These are phyloP conservation scores for Psidium friedrichsthalianum DNA, from an alignment of 345 rosid genomes.

Conservation along the genomic window DNA sequence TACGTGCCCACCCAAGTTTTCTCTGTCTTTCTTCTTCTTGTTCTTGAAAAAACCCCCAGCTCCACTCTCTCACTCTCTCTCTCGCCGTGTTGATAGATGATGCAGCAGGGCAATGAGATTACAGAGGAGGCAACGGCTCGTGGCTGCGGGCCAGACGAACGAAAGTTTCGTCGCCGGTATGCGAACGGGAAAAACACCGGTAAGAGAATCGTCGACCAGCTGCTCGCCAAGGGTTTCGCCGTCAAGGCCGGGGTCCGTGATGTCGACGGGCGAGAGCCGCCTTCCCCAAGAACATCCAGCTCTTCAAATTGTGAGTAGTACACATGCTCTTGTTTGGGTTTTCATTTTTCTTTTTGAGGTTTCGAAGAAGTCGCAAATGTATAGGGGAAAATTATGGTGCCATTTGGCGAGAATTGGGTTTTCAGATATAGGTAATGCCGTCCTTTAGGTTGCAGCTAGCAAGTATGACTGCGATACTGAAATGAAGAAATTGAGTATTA, in stretches of 20 bases:
- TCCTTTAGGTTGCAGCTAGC: not conserved
- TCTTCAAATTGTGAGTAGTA: slow-evolving; percentile 62
- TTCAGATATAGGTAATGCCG: not conserved
- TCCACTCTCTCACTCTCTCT: not conserved
- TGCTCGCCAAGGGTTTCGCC: slow-evolving; percentile 66
- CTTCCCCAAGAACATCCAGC: slow-evolving; percentile 42
- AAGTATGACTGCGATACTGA: not conserved
- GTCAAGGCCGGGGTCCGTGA: slow-evolving; percentile 90
- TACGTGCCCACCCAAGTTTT: not conserved
- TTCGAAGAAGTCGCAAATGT: not conserved
- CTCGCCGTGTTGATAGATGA: not conserved
- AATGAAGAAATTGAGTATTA: not conserved
- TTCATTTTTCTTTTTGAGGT: not conserved
- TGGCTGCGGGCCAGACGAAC: slow-evolving; percentile 11
- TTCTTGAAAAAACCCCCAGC: not conserved
- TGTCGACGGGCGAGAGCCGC: slow-evolving; percentile 49
- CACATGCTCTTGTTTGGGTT: not conserved
- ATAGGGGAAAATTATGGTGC: not conserved
- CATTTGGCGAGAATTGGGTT: not conserved
- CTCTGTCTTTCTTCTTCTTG: not conserved
- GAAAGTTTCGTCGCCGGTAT: slow-evolving; percentile 88
- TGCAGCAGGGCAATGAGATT: slow-evolving; percentile 55
- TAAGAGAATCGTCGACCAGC: slow-evolving; percentile 71
- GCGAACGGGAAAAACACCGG: slow-evolving; percentile 85
- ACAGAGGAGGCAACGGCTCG: slow-evolving; percentile 22